These are phyloP conservation scores for Eucalyptus tenuipes DNA, from an alignment of 345 rosid species.

Conservation along the genomic window DNA sequence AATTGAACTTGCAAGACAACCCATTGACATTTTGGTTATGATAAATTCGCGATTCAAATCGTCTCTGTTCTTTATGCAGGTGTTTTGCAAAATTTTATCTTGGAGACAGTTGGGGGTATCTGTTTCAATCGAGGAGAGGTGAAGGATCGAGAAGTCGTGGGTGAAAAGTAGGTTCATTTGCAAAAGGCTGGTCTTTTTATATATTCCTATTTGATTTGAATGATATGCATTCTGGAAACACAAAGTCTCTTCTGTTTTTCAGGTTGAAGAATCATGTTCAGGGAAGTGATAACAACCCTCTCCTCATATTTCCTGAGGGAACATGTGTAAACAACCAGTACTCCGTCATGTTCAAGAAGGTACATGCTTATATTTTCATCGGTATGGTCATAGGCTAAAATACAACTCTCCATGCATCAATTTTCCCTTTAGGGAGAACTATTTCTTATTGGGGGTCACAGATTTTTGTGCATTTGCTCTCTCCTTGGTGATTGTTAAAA, in stretches of 20 bases:
- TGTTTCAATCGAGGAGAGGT: constrained; percentile 95
- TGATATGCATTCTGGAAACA: not conserved
- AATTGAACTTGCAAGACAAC: not conserved
- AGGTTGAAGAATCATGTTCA: constrained; percentile 87
- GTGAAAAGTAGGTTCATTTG: constrained; percentile 56
- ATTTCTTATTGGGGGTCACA: not conserved
- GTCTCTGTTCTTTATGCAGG: constrained; percentile 28
- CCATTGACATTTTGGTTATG: not conserved
- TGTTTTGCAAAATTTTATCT: constrained; percentile 76
- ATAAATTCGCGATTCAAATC: not conserved
- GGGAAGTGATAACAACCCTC: constrained; percentile 85
- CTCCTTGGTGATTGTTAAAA: not conserved
- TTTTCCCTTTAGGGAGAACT: not conserved
- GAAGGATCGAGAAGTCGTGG: constrained; percentile 91
- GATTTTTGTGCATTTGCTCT: not conserved
- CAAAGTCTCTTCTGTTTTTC: constrained; percentile 1
- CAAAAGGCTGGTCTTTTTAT: not conserved
- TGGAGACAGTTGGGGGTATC: constrained; percentile 92
- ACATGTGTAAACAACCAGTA: constrained; percentile 94
- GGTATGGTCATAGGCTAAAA: not conserved
- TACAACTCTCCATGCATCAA: not conserved
- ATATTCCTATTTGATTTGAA: not conserved
- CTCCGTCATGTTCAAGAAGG: constrained; percentile 99
- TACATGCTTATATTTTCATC: not conserved
- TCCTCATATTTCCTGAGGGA: constrained; percentile 98